Conservation (phyloP, 371 early-diverging fungal species). For the Apophysomyces elegans region DNA sequence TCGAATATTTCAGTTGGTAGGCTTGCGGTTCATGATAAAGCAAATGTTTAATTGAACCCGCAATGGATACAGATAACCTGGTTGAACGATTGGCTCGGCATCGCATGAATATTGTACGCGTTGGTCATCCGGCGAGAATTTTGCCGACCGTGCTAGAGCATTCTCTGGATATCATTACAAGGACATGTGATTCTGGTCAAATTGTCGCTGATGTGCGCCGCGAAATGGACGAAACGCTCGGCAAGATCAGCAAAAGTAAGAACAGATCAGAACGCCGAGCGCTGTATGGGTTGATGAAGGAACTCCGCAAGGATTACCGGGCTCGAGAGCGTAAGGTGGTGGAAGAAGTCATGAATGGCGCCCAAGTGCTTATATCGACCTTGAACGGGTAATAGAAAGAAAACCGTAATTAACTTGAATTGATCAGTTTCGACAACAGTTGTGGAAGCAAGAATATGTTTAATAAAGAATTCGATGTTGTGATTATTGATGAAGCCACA, state of each 20-base stretch:
- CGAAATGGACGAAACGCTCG: conserved; percentile 79
- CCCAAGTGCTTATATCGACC: conserved; percentile 68
- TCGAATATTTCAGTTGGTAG: conserved; percentile 92
- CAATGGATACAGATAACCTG: conserved; percentile 66
- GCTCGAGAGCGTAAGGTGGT: conserved; percentile 75
- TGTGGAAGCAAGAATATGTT: conserved; percentile 60
- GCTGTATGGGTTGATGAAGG: conserved; percentile 70
- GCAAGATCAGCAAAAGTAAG: conserved; percentile 66
- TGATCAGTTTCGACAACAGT: conserved; percentile 18
- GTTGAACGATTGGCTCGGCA: conserved; percentile 75
- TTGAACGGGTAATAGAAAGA: conserved; percentile 54
- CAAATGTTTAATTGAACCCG: neutral
- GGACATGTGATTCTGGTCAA: conserved; percentile 76
- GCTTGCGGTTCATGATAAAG: neutral
- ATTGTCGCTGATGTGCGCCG: conserved; percentile 78
- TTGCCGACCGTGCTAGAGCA: conserved; percentile 72
- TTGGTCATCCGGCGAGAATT: conserved; percentile 90
- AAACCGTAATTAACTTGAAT: neutral
- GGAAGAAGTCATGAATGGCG: conserved; percentile 61
- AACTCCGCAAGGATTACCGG: conserved; percentile 75
- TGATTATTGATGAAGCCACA: conserved; percentile 95
- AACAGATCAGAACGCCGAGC: conserved; percentile 67
- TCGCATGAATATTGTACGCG: conserved; percentile 71
- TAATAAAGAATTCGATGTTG: conserved; percentile 81
- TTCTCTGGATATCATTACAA: conserved; percentile 71